A percentile compares a stretch with the other conserved stretches of the same genome.
Evolutionary conservation across 805 yeast genomes (phyloP).

Genomic region (Suhomyces sp.): DNA sequence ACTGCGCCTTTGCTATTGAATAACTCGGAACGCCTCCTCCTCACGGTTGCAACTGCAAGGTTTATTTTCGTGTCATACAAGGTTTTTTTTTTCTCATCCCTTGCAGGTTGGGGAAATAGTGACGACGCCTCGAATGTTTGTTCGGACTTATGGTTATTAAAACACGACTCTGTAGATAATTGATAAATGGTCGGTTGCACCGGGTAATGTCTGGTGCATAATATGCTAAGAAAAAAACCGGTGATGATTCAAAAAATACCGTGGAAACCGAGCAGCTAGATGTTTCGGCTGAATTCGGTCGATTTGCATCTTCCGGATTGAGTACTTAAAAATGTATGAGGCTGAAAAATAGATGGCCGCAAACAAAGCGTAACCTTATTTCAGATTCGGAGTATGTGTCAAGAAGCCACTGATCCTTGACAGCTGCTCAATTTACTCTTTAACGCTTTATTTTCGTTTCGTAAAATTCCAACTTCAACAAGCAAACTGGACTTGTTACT

Average conservation of each 20-base stretch:
- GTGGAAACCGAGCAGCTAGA: background rate
- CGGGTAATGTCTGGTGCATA: background rate
- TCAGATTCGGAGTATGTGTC: background rate
- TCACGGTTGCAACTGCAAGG: background rate
- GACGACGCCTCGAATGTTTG: background rate
- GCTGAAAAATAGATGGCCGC: background rate
- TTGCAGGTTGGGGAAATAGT: background rate
- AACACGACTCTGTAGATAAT: background rate
- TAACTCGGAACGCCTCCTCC: background rate
- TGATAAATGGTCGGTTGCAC: background rate
- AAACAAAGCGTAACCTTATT: background rate
- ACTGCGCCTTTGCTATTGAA: background rate
- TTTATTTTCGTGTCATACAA: background rate
- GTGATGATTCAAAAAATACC: background rate
- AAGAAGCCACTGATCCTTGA: background rate
- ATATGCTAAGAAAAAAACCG: background rate
- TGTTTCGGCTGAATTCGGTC: background rate
- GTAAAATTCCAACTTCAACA: constrained; percentile 62
- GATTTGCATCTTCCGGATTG: background rate
- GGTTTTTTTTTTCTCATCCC: background rate
- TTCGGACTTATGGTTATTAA: background rate
- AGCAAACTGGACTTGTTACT: constrained; percentile 74
- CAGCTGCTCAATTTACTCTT: constrained; percentile 1
- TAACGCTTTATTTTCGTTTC: constrained; percentile 31
- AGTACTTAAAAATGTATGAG: background rate